Evolutionary conservation across 495 filamentous ascomycete species (phyloP).

Genomic region (Lentithecium fluviatile): DNA sequence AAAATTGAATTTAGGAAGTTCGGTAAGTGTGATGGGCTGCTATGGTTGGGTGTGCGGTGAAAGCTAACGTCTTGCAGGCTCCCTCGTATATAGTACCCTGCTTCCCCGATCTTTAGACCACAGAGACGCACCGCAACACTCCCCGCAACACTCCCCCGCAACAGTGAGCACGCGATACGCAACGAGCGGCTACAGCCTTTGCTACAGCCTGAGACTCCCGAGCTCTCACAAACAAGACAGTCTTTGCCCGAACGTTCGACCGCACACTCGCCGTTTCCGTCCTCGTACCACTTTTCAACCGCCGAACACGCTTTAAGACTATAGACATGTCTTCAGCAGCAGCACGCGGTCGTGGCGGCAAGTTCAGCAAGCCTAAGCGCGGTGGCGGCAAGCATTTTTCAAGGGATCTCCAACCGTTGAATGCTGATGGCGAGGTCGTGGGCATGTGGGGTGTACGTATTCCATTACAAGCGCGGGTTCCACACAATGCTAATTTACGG

Average conservation of each 20-base stretch:
- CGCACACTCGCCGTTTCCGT: no score
- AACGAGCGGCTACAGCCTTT: no score
- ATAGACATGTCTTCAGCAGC: conserved; percentile 59
- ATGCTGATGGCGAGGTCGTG: conserved; percentile 73
- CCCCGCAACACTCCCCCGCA: no score
- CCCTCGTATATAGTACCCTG: background rate
- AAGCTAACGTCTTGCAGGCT: background rate
- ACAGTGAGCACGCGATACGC: no score
- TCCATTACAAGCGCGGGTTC: background rate
- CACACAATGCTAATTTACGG: conserved; percentile 11
- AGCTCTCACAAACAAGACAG: no score
- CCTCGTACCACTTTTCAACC: no score
- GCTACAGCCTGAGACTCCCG: no score
- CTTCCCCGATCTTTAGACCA: background rate
- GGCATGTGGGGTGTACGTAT: conserved; percentile 73
- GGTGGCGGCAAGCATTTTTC: conserved; percentile 97
- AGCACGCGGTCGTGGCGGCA: conserved; percentile 73
- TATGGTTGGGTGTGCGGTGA: background rate
- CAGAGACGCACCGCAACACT: no score
- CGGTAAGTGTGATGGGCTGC: background rate
- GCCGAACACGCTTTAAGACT: background rate
- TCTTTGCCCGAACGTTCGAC: no score
- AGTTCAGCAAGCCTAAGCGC: conserved; percentile 88
- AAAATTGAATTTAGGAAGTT: background rate
- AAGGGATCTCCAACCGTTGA: conserved; percentile 78